phyloP scores from a whole-genome alignment of 1,284 basidiomycete genomes.

The Tylopilus orsonianus region DNA sequence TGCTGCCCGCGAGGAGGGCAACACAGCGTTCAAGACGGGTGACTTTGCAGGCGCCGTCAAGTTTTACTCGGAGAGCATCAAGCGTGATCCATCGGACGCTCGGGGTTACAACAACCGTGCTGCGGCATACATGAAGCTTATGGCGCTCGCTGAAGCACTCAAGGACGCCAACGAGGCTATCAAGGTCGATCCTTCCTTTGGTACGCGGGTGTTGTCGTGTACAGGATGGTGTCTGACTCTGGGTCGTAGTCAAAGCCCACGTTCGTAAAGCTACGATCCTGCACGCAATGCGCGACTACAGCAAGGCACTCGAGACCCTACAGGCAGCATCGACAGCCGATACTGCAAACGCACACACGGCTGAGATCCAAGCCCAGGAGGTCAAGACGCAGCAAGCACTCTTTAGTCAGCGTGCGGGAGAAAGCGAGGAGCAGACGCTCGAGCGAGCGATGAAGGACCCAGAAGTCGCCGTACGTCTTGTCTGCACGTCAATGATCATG shows the following conservation, averaged over 20 bases:
- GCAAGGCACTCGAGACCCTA: constrained; percentile 79
- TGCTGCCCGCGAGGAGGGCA: constrained; percentile 88
- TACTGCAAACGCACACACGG: constrained; percentile 71
- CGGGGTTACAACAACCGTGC: constrained; percentile 97
- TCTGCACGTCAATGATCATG: neutral
- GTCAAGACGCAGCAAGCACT: constrained; percentile 81
- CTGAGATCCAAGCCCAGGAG: constrained; percentile 81
- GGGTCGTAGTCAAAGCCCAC: constrained; percentile 83
- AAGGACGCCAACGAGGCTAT: constrained; percentile 96
- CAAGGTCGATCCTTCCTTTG: constrained; percentile 84
- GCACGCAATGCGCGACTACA: constrained; percentile 89
- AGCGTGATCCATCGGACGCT: constrained; percentile 89
- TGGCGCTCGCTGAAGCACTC: constrained; percentile 92
- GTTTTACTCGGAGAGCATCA: constrained; percentile 94
- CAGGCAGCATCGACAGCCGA: constrained; percentile 79
- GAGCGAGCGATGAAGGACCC: constrained; percentile 97
- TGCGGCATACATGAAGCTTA: constrained; percentile 94
- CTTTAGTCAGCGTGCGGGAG: constrained; percentile 78
- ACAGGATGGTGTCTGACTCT: constrained; percentile 1
- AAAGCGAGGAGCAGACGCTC: constrained; percentile 92
- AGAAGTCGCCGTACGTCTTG: constrained; percentile 78
- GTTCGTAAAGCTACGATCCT: constrained; percentile 91
- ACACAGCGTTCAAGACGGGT: constrained; percentile 87
- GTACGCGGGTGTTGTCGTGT: constrained; percentile 39
- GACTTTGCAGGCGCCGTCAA: constrained; percentile 93